Evolutionary conservation across 768 basidiomycete species (phyloP).

Genomic region (Podaxis pistillaris): DNA sequence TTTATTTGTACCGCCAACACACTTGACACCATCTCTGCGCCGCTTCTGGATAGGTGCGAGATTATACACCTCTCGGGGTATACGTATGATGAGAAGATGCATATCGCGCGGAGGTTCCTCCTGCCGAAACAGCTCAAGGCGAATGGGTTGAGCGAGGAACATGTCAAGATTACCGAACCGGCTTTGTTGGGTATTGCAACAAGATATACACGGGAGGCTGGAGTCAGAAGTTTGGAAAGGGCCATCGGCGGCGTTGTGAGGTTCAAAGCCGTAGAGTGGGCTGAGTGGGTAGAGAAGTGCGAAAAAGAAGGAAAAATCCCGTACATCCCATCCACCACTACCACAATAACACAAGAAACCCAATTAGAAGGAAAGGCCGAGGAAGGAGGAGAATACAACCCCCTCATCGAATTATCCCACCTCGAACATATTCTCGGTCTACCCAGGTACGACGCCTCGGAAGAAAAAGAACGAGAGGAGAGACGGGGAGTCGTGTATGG

Average conservation of each 20-base stretch:
- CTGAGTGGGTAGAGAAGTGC: constrained; percentile 55
- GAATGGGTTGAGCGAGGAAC: constrained; percentile 66
- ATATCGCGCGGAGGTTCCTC: constrained; percentile 84
- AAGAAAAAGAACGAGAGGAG: constrained; percentile 75
- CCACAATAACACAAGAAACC: neutral
- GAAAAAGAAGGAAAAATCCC: constrained; percentile 21
- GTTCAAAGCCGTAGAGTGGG: constrained; percentile 90
- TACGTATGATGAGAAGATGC: constrained; percentile 88
- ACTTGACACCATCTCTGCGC: constrained; percentile 84
- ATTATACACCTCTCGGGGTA: constrained; percentile 78
- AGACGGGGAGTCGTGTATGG: constrained; percentile 80
- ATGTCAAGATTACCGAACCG: constrained; percentile 66
- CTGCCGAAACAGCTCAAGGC: constrained; percentile 84
- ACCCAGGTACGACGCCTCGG: constrained; percentile 68
- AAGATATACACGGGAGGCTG: constrained; percentile 86
- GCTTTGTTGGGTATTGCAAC: constrained; percentile 72
- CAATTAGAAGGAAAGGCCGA: constrained; percentile 2
- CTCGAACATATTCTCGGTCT: constrained; percentile 85
- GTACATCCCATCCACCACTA: neutral
- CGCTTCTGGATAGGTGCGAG: constrained; percentile 88
- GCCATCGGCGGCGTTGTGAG: constrained; percentile 87
- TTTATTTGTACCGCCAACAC: constrained; percentile 94
- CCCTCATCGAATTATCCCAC: constrained; percentile 62
- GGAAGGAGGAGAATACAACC: constrained; percentile 44
- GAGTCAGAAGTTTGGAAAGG: constrained; percentile 88